Percentiles rank a stretch among this genome's conserved stretches.
These are phyloP conservation scores for Actinomortierella wolfii DNA, from an alignment of 371 early-diverging fungal genomes.

Conservation along the genomic window DNA sequence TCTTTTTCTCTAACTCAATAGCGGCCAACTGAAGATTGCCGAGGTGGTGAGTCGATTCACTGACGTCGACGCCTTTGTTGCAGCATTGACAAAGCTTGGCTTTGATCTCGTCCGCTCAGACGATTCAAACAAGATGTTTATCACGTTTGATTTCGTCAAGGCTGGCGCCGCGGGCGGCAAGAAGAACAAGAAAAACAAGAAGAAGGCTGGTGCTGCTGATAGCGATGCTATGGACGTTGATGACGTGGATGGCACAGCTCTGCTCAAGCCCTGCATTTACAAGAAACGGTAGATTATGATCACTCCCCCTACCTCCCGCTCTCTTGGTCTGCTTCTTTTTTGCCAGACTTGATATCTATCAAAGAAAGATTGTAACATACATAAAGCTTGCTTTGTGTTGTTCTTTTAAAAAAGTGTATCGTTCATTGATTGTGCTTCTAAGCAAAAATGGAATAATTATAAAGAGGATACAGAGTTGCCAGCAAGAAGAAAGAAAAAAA, in stretches of 20 bases:
- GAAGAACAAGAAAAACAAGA: slow-evolving; percentile 53
- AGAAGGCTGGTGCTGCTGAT: slow-evolving; percentile 36
- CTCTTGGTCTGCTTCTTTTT: too few relatives aligned
- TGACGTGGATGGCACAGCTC: slow-evolving; percentile 48
- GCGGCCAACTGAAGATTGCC: slow-evolving; percentile 91
- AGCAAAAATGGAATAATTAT: too few relatives aligned
- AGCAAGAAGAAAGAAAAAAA: too few relatives aligned
- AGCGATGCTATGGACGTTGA: slow-evolving; percentile 21
- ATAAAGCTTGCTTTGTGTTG: too few relatives aligned
- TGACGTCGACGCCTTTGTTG: slow-evolving; percentile 79
- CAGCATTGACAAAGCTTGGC: slow-evolving; percentile 69
- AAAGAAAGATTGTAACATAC: too few relatives aligned
- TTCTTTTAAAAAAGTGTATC: too few relatives aligned
- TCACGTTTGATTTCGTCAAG: slow-evolving; percentile 84
- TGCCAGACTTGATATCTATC: too few relatives aligned
- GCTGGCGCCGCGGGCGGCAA: slow-evolving; percentile 33
- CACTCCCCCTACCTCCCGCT: neutral
- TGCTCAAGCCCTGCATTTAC: slow-evolving; percentile 91
- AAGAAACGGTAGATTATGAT: slow-evolving; percentile 71
- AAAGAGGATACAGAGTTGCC: too few relatives aligned
- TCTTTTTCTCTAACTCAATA: slow-evolving; percentile 22
- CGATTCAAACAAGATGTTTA: slow-evolving; percentile 90
- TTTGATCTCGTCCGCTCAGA: slow-evolving; percentile 71
- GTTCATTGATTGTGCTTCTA: too few relatives aligned
- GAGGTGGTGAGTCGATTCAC: slow-evolving; percentile 93